Evolutionary conservation across 2,329 filamentous ascomycete genomes (phyloP), one percentile per base, ranked within the genome.

Genomic region (Aotearoamyces nothofagi): DNA sequence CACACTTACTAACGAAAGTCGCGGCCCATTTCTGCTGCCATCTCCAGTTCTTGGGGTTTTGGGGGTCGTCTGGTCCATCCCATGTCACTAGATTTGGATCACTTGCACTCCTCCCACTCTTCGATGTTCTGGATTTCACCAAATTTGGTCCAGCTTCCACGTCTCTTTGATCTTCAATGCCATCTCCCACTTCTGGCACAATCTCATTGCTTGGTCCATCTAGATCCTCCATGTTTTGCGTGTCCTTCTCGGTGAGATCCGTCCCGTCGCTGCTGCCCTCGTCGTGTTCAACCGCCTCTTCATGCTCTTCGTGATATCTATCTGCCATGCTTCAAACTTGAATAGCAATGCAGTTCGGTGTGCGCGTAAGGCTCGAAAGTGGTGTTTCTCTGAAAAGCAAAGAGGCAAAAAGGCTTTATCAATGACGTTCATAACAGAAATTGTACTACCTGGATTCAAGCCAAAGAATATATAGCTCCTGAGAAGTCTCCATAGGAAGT

Each of bases 21-120:
- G 60, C 57, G 0, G 51, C 50, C 63, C 62, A 66, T 42, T 66
- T 66, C 7, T 32, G 28, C 11, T 27, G 24, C 5, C 30, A 31
- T 4, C 28, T 24, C 44, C 43, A 47, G 29, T 46, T 45, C 30
- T 45, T 45, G 4, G 44, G 44, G 25, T 47, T 47, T 8, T 32
- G 31, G 9, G 37, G 35, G 27, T 47, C 44, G 4, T 43, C 29
- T 12, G 34, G 34, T 12, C 42, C 40, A 23, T 40, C 33, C 44
- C 44, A 46, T 4, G 24, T 30, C 7, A 46, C 42, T 8, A 46
- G 15, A 32, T 46, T 41, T 6, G 41, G 40, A 33, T 46, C 40
- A 33, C 33, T 36, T 11, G 29, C 16, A 20, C 37, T 38, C 25
- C 31, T 41, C 6, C n/a, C 23, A 5, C 14, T 17, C 22, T 30